These are phyloP conservation scores for Linnemannia elongata DNA, from an alignment of 192 early-diverging fungal genomes.

Conservation along the genomic window DNA sequence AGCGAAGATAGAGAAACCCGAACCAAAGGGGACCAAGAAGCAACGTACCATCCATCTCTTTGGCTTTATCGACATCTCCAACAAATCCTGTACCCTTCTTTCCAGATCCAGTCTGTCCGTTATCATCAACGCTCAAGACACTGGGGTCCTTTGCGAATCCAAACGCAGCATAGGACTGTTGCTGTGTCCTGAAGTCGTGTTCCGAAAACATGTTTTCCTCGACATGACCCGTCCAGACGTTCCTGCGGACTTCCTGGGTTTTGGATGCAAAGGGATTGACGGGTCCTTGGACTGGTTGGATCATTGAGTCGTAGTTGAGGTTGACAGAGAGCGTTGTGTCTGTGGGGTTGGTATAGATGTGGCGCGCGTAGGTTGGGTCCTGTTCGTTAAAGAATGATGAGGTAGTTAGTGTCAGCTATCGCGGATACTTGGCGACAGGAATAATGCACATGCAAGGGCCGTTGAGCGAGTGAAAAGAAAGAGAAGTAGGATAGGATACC, in stretches of 20 bases:
- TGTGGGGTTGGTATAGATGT: conserved; percentile 68
- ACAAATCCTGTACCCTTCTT: conserved; percentile 71
- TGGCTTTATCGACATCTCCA: conserved; percentile 71
- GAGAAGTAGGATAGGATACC: conserved; percentile 24
- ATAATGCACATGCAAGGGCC: background rate
- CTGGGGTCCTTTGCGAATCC: conserved; percentile 90
- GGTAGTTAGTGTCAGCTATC: background rate
- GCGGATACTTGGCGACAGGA: background rate
- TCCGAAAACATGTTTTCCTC: conserved; percentile 82
- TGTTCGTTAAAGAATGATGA: conserved; percentile 7
- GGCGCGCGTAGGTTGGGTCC: conserved; percentile 56
- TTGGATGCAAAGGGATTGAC: conserved; percentile 63
- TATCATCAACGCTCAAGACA: conserved; percentile 41
- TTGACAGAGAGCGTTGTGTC: conserved; percentile 68
- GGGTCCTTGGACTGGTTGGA: conserved; percentile 65
- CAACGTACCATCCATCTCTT: conserved; percentile 61
- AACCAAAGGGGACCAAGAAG: no score
- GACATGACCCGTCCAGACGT: conserved; percentile 80
- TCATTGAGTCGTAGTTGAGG: conserved; percentile 70
- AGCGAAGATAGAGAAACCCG: no score
- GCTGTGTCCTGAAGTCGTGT: conserved; percentile 82
- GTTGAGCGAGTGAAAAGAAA: background rate
- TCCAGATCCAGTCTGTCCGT: conserved; percentile 60
- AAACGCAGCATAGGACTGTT: conserved; percentile 85
- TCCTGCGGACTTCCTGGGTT: conserved; percentile 58